These are phyloP conservation scores for Thermochaetoides thermophila DNA, from an alignment of 495 filamentous ascomycete genomes.

Conservation along the genomic window DNA sequence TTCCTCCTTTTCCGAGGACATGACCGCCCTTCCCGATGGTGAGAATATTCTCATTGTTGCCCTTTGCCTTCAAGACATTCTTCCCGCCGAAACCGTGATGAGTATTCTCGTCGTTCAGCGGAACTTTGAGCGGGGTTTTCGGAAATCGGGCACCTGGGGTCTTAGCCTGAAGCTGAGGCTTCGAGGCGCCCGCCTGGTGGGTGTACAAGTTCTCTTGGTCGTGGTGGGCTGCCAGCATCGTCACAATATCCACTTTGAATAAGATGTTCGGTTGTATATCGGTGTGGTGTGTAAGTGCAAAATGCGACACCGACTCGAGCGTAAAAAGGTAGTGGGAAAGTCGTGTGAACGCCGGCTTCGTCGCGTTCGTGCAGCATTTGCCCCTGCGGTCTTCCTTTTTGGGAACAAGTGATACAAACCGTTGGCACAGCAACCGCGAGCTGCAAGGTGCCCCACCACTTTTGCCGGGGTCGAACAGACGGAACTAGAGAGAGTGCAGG, in stretches of 20 bases:
- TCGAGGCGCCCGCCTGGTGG: constrained; percentile 64
- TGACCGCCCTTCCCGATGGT: constrained; percentile 42
- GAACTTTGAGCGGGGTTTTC: constrained; percentile 74
- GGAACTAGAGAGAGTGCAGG: too few species aligned
- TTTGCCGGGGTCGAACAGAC: constrained; percentile 15
- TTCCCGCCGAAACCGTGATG: constrained; percentile 47
- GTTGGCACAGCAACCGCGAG: constrained; percentile 15
- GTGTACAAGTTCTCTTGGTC: constrained; percentile 81
- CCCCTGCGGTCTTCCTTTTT: background rate
- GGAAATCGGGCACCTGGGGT: constrained; percentile 61
- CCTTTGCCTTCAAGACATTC: constrained; percentile 37
- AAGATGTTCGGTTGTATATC: too few species aligned
- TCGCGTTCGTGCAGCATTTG: background rate
- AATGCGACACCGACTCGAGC: too few species aligned
- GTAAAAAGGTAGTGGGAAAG: too few species aligned
- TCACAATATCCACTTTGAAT: too few species aligned
- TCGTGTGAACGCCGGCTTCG: too few species aligned
- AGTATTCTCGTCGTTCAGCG: constrained; percentile 75
- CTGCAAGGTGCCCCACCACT: constrained; percentile 14
- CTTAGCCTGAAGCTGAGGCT: constrained; percentile 62
- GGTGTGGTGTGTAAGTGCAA: too few species aligned
- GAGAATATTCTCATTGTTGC: constrained; percentile 49
- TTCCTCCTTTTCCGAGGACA: constrained; percentile 30
- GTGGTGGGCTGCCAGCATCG: constrained; percentile 57
- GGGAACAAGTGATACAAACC: too few species aligned